These are phyloP conservation scores for Lipomyces chichibuensis DNA, from an alignment of 805 yeast genomes.

Conservation along the genomic window DNA sequence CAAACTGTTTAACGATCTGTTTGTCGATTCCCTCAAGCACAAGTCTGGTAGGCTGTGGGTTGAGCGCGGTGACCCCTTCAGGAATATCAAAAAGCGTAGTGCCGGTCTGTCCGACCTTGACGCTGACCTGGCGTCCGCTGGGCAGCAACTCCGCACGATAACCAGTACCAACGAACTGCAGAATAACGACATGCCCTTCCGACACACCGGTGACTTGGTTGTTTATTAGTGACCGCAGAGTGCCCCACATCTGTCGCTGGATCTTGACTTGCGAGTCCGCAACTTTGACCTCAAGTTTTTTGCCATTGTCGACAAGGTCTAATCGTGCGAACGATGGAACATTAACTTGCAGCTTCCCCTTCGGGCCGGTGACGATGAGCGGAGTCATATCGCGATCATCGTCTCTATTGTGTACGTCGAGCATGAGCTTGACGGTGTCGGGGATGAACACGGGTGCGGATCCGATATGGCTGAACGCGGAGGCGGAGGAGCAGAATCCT, in stretches of 20 bases:
- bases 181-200: slow-evolving; percentile 87
- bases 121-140: slow-evolving; percentile 61
- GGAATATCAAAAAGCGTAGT: slow-evolving; percentile 80
- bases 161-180: slow-evolving; percentile 95
- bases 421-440: slow-evolving; percentile 57
- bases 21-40: slow-evolving; percentile 85
- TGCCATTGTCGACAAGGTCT: slow-evolving; percentile 57
- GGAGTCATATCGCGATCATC: slow-evolving; percentile 48
- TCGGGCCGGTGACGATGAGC: slow-evolving; percentile 74
- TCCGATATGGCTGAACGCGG: slow-evolving; percentile 68
- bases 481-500: slow-evolving; percentile 21
- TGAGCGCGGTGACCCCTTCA: slow-evolving; percentile 66
- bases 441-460: slow-evolving; percentile 72
- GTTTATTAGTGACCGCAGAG: slow-evolving; percentile 74
- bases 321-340: slow-evolving; percentile 53
- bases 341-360: slow-evolving; percentile 64
- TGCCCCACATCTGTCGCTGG: slow-evolving; percentile 95
- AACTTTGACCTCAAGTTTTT: slow-evolving; percentile 58
- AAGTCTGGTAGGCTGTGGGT: slow-evolving; percentile 85
- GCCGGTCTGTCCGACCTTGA: slow-evolving; percentile 87
- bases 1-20: slow-evolving; percentile 84
- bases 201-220: slow-evolving; percentile 85
- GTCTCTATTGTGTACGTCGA: slow-evolving; percentile 41
- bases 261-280: slow-evolving; percentile 57
- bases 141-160: slow-evolving; percentile 73